Conservation (phyloP, 2,329 filamentous ascomycete species). For the Cytospora schulzeri region DNA sequence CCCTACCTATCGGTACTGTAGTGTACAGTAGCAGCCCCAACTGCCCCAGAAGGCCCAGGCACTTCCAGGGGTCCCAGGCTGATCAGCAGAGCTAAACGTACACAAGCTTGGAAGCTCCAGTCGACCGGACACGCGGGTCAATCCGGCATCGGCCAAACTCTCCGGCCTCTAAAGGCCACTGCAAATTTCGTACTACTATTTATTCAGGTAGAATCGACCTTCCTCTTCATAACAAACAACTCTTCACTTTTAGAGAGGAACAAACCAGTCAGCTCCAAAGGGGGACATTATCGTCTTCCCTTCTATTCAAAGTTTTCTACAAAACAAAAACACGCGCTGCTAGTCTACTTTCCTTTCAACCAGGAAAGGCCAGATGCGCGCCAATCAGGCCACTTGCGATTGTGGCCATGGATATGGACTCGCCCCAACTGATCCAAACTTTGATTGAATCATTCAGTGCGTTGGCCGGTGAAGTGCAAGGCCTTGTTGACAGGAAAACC, state of each 20-base stretch:
- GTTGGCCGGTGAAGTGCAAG: slow-evolving; percentile 66
- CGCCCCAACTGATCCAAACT: slow-evolving; percentile 53
- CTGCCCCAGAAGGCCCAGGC: background rate
- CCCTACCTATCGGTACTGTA: too few species aligned
- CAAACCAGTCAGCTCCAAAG: background rate
- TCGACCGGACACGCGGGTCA: background rate
- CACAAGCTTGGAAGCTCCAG: background rate
- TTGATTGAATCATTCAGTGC: slow-evolving; percentile 66
- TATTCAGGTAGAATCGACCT: background rate
- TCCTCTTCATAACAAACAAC: background rate
- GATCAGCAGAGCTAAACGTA: background rate
- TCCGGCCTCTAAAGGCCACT: background rate
- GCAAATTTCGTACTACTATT: slow-evolving; percentile 1
- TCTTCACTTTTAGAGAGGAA: background rate
- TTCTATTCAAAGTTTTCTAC: background rate
- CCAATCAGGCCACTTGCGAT: slow-evolving; percentile 6
- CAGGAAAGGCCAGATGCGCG: slow-evolving; percentile 25
- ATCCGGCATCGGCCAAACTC: slow-evolving; percentile 7
- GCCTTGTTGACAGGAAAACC: slow-evolving; percentile 63
- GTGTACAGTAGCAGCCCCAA: background rate
- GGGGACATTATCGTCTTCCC: background rate
- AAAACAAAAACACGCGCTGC: background rate
- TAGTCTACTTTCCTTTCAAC: background rate
- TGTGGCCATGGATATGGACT: slow-evolving; percentile 42
- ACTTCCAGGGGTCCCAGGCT: background rate